Base-by-base conservation (phyloP, 345 rosid species). In the Microthlaspi erraticum region DNA sequence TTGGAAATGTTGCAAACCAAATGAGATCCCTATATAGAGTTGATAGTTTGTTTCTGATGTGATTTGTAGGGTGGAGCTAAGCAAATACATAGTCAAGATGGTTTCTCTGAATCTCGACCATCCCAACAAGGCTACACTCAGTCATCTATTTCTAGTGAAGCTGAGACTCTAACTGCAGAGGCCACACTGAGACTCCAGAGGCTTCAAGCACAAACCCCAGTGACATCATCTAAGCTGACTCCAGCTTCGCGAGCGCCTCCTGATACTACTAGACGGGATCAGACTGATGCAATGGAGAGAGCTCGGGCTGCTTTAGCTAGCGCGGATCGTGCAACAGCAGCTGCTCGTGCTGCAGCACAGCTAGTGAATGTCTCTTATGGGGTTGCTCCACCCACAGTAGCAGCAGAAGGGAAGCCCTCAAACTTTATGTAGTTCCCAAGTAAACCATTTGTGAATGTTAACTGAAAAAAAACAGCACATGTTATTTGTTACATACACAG, bases 301-400 rank as follows among this genome's bases (percentile, higher is more conserved):
- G 98, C 97, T 76, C 87, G 80, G 59, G 92, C 82, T 33, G 98
- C 97, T 58, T 80, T 93, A 78, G 90, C 97, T 53, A 78, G 77
- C 43, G 98, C 97, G 3, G 94, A 91, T 31, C 88, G 85, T 17
- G 98, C 97, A 64, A 70, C 87, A 14, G 87, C 89, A 13, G 79
- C 91, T 53, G 98, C 98, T 34, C 98, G 86, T 64, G 87, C 98
- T 44, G 96, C 98, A 60, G 96, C 90, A 7, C 85, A 79, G 42
- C 85, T 93, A 41, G 96, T 78, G 43, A 87, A 85, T 76, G 83
- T 74, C 49, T 66, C 84, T 16, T 86, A 80, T 51, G 76, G 77
- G n/a, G n/a, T n/a, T 64, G 64, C 79, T 48, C 5, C 38, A 44
- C 67, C 63, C 13, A 31, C 43, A 44, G 68, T 60, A 13, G 84